Evolutionary conservation across 2,329 filamentous ascomycete species (phyloP), one percentile per base, ranked within the genome.

Genomic region (Fusarium palustre): DNA sequence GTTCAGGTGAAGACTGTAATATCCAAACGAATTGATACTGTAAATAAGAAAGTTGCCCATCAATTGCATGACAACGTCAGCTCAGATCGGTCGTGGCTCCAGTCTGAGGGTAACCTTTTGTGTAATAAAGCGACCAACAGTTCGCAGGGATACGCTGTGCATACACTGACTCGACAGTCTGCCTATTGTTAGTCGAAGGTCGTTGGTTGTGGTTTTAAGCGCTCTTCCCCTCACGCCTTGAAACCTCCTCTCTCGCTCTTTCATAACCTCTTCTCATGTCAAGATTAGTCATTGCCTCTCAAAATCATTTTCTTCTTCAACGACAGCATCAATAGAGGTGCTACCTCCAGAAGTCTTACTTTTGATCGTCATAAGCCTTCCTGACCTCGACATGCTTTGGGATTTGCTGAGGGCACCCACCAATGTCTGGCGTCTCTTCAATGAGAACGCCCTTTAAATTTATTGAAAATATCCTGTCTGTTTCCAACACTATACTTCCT

Each of bases 381-480:
- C 60, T 7, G 50, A 49, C 13, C 64, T 69, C 30, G 65, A 69
- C 11, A 63, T 31, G 13, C 66, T 69, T 16, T 69, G 65, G 66
- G 42, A 55, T 10, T n/a, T 68, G 16, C 34, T 69, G 16, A 66
- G 30, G 20, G 66, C 64, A 28, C 68, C 65, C 2, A 57, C 66
- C 13, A 42, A 54, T 6, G 22, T 43, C 5, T 69, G 61, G 57
- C 66, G 30, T 12, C 41, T 69, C 28, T 69, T 66, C 46, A 30
- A 50, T 8, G 43, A 25, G 2, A 45, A 69, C 43, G 46, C 66
- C 5, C 31, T 61, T 24, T 11, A 18, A 1, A 64, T 69, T 1
- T n/a, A 28, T 55, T 3, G 50, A 69, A 33, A 28, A 24, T 7
- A 66, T 69, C 4, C 42, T 69, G 20, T 66, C 64, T 12, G 47